Base-by-base conservation (phyloP, 352 stramenopile species). In the Blastocystis sp. region DNA sequence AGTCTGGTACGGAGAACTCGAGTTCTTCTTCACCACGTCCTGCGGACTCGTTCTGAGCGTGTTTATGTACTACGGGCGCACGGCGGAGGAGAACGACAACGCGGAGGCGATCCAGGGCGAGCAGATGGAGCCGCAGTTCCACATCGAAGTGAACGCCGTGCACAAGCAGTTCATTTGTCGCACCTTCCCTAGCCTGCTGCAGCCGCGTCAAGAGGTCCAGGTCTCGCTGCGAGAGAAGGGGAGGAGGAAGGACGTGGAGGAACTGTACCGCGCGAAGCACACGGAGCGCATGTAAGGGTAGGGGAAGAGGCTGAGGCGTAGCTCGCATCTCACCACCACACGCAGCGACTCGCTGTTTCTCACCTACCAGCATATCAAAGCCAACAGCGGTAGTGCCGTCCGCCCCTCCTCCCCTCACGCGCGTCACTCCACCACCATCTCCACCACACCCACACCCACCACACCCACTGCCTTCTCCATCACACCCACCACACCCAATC, bases 11-110 rank as follows among this genome's bases (percentile, higher is more conserved):
- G 74, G 74, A 10, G 74, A 84, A 28, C 48, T 84, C 34, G 74
- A 84, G 74, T 84, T 84, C 28, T 84, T 67, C 60, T 84, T 84
- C 66, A 67, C 74, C 4, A 84, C 74, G 45, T 53, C 69, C 23
- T 67, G 74, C 14, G 74, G 74, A 28, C 28, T 84, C 2, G n/a
- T 84, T 28, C 23, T 84, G n/a, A 84, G 74, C 41, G 60, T 84
- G 38, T 53, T 67, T 14, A 48, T 62, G 21, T 84, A 84, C 28
- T 84, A 84, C 41, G 74, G 74, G 45, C 56, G 74, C 2, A 84
- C 74, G 23, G 56, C 74, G n/a, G 74, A 84, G 23, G 74, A 84
- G 66, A 60, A 60, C 21, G 38, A 34, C 19, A 76, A 59, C 34
- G 66, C 66, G 45, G 45, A 59, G n/a, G 48, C 14, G 48, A 14